phyloP scores from a whole-genome alignment of 2,329 filamentous ascomycete species.

The Colletotrichum abscissum region DNA sequence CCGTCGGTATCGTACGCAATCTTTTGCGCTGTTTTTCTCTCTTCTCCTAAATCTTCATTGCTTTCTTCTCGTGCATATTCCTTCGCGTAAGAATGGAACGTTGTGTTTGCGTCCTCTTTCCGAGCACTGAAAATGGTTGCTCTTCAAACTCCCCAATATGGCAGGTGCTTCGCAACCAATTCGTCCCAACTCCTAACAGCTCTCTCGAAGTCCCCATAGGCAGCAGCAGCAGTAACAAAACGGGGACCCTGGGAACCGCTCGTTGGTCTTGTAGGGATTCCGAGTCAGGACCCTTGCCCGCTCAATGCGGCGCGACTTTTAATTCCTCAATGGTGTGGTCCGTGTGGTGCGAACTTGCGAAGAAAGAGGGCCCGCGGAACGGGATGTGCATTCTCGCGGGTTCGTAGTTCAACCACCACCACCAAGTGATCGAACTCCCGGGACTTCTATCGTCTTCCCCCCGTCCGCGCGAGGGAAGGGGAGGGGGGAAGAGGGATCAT shows the following conservation, averaged over 20 bases:
- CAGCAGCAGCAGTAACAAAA: background rate
- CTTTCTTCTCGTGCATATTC: background rate
- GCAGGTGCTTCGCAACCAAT: slow-evolving; percentile 16
- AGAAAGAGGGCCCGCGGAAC: background rate
- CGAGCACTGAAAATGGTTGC: background rate
- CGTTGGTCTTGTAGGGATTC: background rate
- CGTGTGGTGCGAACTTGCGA: background rate
- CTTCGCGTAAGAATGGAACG: background rate
- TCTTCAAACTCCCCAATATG: background rate
- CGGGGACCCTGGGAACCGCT: background rate
- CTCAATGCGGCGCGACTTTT: slow-evolving; percentile 21
- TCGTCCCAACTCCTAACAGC: background rate
- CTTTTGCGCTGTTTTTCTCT: slow-evolving; percentile 15
- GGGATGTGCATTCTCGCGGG: background rate
- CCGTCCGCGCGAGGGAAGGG: background rate
- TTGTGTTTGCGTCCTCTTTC: background rate
- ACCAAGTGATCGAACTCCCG: background rate
- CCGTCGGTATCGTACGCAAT: slow-evolving; percentile 4
- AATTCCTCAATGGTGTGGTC: background rate
- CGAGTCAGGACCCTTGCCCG: slow-evolving; percentile 32
- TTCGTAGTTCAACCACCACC: background rate
- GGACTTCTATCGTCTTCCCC: slow-evolving; percentile 9
- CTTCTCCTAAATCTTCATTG: background rate
- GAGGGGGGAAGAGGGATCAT: background rate
- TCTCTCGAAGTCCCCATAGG: background rate